Evolutionary conservation across 1,284 basidiomycete genomes (phyloP).

Genomic region (Salmacisia buchloeana): DNA sequence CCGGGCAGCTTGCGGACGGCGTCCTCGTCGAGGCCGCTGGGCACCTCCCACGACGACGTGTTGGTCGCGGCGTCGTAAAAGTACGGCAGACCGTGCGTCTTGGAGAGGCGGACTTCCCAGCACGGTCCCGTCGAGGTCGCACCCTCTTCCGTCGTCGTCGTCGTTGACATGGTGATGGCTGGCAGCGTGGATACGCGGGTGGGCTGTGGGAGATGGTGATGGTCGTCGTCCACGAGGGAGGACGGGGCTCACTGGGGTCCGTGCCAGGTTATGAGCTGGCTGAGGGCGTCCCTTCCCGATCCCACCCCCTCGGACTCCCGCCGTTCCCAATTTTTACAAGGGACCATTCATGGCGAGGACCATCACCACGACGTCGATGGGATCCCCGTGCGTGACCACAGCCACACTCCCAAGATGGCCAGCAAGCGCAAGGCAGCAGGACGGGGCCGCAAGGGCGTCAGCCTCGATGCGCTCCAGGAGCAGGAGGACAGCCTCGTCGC

Average conservation of each 20-base stretch:
- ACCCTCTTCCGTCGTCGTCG: neutral
- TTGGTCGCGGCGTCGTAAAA: constrained; percentile 73
- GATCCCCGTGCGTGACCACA: too few species aligned
- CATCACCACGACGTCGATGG: too few species aligned
- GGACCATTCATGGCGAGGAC: too few species aligned
- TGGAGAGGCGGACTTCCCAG: constrained; percentile 60
- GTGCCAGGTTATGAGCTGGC: too few species aligned
- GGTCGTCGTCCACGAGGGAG: neutral
- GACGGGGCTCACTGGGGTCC: too few species aligned
- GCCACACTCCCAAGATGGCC: too few species aligned
- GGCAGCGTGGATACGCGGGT: neutral
- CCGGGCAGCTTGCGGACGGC: constrained; percentile 40
- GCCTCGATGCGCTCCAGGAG: neutral
- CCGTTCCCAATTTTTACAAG: too few species aligned
- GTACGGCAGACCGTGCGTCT: constrained; percentile 73
- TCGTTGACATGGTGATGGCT: neutral
- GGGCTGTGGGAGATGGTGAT: neutral
- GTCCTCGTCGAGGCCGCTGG: constrained; percentile 59
- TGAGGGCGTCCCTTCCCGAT: too few species aligned
- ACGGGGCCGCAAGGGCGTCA: neutral
- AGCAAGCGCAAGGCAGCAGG: neutral
- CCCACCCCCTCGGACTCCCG: too few species aligned
- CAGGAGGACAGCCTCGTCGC: constrained; percentile 5
- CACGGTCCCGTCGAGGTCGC: constrained; percentile 10
- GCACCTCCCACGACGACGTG: constrained; percentile 77